phyloP scores from a whole-genome alignment of 2,329 filamentous ascomycete genomes.

The Claviceps maximensis region DNA sequence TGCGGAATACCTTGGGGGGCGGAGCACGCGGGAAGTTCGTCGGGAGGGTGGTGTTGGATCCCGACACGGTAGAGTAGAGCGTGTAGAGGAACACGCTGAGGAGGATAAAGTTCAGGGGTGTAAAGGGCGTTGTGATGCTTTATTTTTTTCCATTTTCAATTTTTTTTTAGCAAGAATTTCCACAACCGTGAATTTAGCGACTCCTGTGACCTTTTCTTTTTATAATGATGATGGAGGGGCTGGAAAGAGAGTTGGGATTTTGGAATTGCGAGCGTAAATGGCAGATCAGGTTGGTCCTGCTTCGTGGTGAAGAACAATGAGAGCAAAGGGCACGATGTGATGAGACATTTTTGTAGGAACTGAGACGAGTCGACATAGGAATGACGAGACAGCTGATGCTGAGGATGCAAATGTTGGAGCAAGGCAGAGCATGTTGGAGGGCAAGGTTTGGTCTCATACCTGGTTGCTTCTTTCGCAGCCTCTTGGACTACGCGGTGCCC shows the following conservation, averaged over 20 bases:
- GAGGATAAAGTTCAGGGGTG: slow-evolving; percentile 51
- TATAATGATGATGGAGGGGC: no score
- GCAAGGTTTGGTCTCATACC: slow-evolving; percentile 15
- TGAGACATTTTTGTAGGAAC: no score
- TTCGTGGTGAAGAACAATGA: no score
- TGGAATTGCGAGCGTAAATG: not conserved
- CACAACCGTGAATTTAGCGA: no score
- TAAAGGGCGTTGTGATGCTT: slow-evolving; percentile 29
- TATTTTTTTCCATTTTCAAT: no score
- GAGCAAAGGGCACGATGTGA: no score
- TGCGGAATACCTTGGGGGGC: slow-evolving; percentile 49
- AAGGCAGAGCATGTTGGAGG: not conserved
- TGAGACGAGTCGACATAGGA: not conserved
- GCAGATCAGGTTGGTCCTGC: no score
- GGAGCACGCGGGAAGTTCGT: slow-evolving; percentile 34
- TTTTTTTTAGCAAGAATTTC: no score
- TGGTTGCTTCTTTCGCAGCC: slow-evolving; percentile 29
- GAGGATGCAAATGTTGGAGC: not conserved
- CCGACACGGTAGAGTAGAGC: slow-evolving; percentile 39
- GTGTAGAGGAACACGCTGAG: slow-evolving; percentile 43
- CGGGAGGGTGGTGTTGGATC: slow-evolving; percentile 29
- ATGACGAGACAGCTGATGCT: not conserved
- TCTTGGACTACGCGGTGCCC: slow-evolving; percentile 41
- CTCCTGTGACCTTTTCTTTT: no score
- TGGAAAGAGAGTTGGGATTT: no score